Conservation (phyloP, 192 early-diverging fungal genomes). For the Lobosporangium transversale region DNA sequence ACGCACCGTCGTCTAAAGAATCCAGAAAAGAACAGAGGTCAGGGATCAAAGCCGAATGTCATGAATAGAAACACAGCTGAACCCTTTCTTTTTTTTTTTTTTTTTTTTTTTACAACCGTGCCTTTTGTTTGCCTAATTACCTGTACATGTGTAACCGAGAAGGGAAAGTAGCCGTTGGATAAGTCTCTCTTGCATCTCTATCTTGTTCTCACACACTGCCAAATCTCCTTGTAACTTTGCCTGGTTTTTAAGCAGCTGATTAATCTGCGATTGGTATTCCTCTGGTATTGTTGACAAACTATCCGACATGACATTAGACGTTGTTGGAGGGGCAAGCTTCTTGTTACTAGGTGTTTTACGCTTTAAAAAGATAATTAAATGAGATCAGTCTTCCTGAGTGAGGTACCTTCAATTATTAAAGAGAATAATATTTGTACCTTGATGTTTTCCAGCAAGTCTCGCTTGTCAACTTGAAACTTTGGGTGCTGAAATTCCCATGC, state of each 20-base stretch:
- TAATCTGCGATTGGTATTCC: constrained; percentile 54
- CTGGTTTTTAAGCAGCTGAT: constrained; percentile 53
- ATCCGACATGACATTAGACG: constrained; percentile 11
- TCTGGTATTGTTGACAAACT: constrained; percentile 13
- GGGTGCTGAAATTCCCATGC: constrained; percentile 79
- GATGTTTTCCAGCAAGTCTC: constrained; percentile 65
- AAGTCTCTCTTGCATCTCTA: constrained; percentile 59
- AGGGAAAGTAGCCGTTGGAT: constrained; percentile 55
- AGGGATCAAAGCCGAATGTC: no score
- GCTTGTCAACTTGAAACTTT: constrained; percentile 66
- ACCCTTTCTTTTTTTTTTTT: no score
- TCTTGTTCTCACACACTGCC: constrained; percentile 53
- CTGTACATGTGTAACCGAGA: constrained; percentile 49
- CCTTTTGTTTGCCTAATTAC: constrained; percentile 19
- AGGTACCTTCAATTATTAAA: no score
- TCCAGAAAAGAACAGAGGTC: background rate
- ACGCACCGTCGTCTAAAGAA: constrained; percentile 19
- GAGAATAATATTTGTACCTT: constrained; percentile 37
- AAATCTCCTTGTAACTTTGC: constrained; percentile 58
- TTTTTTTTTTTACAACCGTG: no score
- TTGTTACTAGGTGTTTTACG: constrained; percentile 54
- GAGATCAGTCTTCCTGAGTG: background rate
- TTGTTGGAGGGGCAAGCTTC: constrained; percentile 15
- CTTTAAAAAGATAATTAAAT: constrained; percentile 13
- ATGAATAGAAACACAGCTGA: constrained; percentile 2